Evolutionary conservation across 2,329 filamentous ascomycete genomes (phyloP), one percentile per base, ranked within the genome.

Genomic region (Aureobasidium vineae): DNA sequence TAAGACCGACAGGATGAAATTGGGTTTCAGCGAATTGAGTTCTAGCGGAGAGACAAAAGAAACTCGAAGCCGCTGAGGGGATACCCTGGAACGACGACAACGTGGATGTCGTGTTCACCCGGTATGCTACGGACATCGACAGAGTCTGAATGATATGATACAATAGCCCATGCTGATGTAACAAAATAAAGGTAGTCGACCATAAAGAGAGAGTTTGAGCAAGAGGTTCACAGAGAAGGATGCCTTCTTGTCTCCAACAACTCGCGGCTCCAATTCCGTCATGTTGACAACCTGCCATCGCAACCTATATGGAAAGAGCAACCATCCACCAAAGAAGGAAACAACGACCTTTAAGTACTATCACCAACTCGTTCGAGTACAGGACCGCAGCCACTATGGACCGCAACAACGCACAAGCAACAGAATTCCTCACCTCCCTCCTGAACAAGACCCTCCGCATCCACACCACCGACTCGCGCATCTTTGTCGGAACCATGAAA

Each of bases 401-500:
- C 13, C 3, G n/a, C 26, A 36, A 7, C 28, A 68, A 72, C 64
- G 65, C 68, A 45, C 67, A 72, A 31, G 71, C 72, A 5, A 66
- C 69, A 1, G 67, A 68, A n/a, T 77, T 73, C 68, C 72, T 78
- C 23, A 67, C 69, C 5, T 66, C 68, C n/a, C 70, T 77, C 47
- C 68, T 78, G 19, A 76, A 77, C 76, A 91, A 91, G 76, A 90
- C 86, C 45, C 80, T 98, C 40, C 88, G 92, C 67, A 81, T 98
- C 65, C 86, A 90, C 72, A 91, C 90, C 16, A 90, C 87, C 5
- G 94, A 98, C 75, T 87, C 86, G 19, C 90, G 95, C 68, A 88
- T 97, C 76, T 99, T 98, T 77, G 86, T 92, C 65, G 95, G 95
- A 23, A 84, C 88, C 70, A 90, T 99, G 79, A 97, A 96, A 79